Evolutionary conservation across 139 green algal species (phyloP).

Genomic region (Tetraselmis striata): DNA sequence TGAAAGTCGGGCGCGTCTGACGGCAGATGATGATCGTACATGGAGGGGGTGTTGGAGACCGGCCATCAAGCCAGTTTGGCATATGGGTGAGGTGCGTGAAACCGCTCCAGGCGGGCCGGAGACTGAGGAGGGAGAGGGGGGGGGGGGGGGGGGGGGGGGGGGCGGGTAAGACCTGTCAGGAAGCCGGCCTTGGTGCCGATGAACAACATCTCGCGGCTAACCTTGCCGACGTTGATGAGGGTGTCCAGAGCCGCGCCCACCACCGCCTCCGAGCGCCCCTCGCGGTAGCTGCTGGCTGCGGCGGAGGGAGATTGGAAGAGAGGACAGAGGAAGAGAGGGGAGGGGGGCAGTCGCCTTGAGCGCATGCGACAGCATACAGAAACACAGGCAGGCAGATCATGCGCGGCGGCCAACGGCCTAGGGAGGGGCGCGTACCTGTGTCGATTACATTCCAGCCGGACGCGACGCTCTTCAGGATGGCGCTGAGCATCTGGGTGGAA

Average conservation of each 20-base stretch:
- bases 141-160: no score
- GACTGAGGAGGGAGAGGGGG: no score
- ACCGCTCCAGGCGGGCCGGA: no score
- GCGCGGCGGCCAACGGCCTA: not conserved
- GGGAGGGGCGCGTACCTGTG: slow-evolving; percentile 30
- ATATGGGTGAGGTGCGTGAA: no score
- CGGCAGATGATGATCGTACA: no score
- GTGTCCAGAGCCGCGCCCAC: slow-evolving; percentile 43
- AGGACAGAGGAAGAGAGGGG: no score
- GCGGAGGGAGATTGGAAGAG: not conserved
- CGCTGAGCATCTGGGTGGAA: slow-evolving; percentile 4
- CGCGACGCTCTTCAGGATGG: slow-evolving; percentile 33
- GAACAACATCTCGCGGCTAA: slow-evolving; percentile 54
- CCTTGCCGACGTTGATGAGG: slow-evolving; percentile 19
- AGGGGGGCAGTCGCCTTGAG: no score
- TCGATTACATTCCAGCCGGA: slow-evolving; percentile 71
- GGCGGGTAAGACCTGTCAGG: slow-evolving; percentile 1
- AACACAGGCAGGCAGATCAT: not conserved
- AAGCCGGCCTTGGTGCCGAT: slow-evolving; percentile 66
- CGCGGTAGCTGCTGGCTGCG: slow-evolving; percentile 60
- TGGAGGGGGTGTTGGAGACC: no score
- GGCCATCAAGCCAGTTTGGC: no score
- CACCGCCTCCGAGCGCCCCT: slow-evolving; percentile 32
- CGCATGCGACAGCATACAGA: no score
- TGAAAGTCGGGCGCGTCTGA: slow-evolving; percentile 9